Evolutionary conservation across 805 yeast genomes (phyloP).

Genomic region (Yamadazyma paraphyllophila): DNA sequence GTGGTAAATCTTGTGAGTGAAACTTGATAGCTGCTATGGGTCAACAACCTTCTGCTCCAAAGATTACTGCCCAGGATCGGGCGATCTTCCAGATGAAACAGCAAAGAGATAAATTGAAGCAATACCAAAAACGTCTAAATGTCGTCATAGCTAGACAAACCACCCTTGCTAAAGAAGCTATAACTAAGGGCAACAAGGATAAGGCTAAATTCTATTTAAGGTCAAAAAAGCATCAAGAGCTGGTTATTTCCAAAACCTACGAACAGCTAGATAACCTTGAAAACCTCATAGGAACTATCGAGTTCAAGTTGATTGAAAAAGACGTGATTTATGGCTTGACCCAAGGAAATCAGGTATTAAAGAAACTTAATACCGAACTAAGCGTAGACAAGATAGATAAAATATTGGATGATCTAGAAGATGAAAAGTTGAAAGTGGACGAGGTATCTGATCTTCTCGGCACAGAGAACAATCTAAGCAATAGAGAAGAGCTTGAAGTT

Average conservation of each 20-base stretch:
- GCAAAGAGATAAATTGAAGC: constrained; percentile 81
- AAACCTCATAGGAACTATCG: constrained; percentile 73
- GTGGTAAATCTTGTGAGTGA: not conserved
- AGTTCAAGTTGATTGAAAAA: constrained; percentile 83
- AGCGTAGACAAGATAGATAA: constrained; percentile 74
- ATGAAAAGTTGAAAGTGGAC: constrained; percentile 75
- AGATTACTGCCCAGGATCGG: constrained; percentile 78
- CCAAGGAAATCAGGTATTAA: constrained; percentile 77
- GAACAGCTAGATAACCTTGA: constrained; percentile 80
- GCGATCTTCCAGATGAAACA: constrained; percentile 84
- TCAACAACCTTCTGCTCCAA: constrained; percentile 44
- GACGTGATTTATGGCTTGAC: constrained; percentile 79
- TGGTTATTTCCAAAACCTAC: constrained; percentile 65
- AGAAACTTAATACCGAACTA: constrained; percentile 75
- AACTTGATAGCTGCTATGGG: constrained; percentile 29
- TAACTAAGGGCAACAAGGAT: constrained; percentile 51
- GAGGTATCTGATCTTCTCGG: constrained; percentile 61
- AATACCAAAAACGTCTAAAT: constrained; percentile 62
- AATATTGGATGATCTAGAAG: constrained; percentile 80
- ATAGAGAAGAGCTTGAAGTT: constrained; percentile 57
- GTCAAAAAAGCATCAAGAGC: constrained; percentile 79
- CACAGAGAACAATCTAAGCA: constrained; percentile 36
- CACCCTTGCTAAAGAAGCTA: constrained; percentile 54
- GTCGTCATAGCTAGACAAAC: constrained; percentile 61
- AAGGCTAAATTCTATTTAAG: constrained; percentile 69